Base-by-base conservation (phyloP, 2,329 filamentous ascomycete species). In the Tolypocladium ovalisporum region DNA sequence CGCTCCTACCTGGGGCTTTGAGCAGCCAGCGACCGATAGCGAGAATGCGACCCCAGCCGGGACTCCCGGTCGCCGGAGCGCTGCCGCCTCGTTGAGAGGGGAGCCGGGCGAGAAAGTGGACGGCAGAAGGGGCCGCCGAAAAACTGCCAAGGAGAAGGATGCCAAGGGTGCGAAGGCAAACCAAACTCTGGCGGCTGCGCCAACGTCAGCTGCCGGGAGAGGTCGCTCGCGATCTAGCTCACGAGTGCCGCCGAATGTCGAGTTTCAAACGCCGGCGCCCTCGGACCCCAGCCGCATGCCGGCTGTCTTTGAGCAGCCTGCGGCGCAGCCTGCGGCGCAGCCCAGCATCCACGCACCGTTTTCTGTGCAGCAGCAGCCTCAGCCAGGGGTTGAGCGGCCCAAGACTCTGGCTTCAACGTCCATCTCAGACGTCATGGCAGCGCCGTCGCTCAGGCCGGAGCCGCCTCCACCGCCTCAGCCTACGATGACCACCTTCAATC, bases 1-100 rank as follows among this genome's bases (percentile, higher is more conserved):
- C 22, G 88, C 89, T 13, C 88, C 89, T 4, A 89, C 85, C 0
- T 92, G 86, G 75, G 83, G 82, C 47, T 82, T 79, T 58, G 87
- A 89, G 64, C 86, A 70, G 65, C 76, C 66, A 57, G 71, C 74
- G 12, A 76, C 74, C 35, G 87, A 90, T 58, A 80, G 80, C 19
- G 87, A 90, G 63, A 76, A 75, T 49, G 72, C 75, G 53, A 82
- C 83, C 2, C 78, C 80, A 12, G 76, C 75, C 12, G 79, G 79
- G n/a, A 86, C 84, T 3, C 81, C 81, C 2, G 76, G 77, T 4
- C 78, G 80, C 29, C 77, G 82, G 58, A 79, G 75, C 57, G 75
- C 64, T 19, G 68, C 67, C 34, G 60, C 65, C 44, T 57, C 66
- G 34, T 67, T 70, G 51, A 80, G 75, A 63, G 72, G 71, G 52